Evolutionary conservation across 352 stramenopile species (phyloP), one percentile per base, ranked within the genome.

Genomic region (Pythium sp.): DNA sequence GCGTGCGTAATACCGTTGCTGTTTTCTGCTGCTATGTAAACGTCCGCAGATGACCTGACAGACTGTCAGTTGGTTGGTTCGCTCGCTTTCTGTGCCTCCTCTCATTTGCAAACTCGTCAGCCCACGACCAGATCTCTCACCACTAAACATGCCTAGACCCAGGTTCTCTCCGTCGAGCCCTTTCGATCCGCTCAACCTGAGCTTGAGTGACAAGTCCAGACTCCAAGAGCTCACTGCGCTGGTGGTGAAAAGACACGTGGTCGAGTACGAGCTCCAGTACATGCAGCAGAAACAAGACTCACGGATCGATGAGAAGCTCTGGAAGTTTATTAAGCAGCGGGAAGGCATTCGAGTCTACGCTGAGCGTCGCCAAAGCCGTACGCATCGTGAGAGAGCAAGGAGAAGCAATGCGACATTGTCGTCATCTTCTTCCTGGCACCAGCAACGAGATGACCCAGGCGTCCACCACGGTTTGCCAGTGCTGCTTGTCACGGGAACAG

Each of bases 321-420:
- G 58, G 58, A 63, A 63, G 38, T 30, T 55, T 12, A 41, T 56
- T 41, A 65, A 65, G 18, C 46, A 36, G 24, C 28, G 41, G 5
- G 58, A 51, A 24, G 22, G 14, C 18, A 43, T 56, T 32, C 59
- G 38, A 11, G 28, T 57, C 30, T 65, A 38, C 18, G 24, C 78
- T 49, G 73, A 85, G 61, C 71, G 77, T 22, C 32, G 15, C 18
- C 38, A 14, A 18, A 14, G 38, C 5, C 38, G 38, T 2, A 14
- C 24, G 9, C 22, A 55, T 26, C 59, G 59, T 18, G 38, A 54
- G 12, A 24, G 43, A 8, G 11, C n/a, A 4, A 12, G n/a, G 41
- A 20, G 14, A 9, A 62, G 24, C 34, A 63, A 34, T 30, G 12
- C 24, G 2, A 5, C 38, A 14, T 47, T 20, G 15, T 47, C 38